phyloP scores from a whole-genome alignment of 2,329 filamentous ascomycete genomes.

The Pseudonectria foliicola region DNA sequence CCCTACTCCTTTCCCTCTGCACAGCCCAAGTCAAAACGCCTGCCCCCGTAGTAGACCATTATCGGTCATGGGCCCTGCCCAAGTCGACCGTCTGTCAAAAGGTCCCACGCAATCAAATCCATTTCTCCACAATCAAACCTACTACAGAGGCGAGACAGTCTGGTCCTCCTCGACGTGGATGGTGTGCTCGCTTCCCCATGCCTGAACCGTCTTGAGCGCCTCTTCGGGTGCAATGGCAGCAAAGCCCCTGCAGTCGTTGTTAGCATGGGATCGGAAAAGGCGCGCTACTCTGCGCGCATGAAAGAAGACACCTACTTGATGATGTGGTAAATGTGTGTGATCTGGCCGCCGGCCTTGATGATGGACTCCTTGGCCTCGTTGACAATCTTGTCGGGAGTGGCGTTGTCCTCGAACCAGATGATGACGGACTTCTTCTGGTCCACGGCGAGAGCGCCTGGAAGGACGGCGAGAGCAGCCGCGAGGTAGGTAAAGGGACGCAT shows the following conservation, averaged over 20 bases:
- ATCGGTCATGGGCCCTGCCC: too few species aligned
- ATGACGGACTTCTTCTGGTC: conserved; percentile 68
- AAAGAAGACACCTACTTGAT: conserved; percentile 49
- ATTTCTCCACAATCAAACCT: not conserved
- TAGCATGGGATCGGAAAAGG: conserved; percentile 11
- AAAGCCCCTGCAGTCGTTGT: conserved; percentile 56
- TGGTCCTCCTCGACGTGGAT: conserved; percentile 68
- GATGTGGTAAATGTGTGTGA: conserved; percentile 69
- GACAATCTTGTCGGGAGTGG: conserved; percentile 57
- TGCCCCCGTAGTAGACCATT: too few species aligned
- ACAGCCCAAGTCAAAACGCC: too few species aligned
- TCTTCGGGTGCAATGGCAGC: conserved; percentile 65
- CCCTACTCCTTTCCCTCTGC: too few species aligned
- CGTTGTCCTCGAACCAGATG: conserved; percentile 66
- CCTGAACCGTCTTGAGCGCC: conserved; percentile 59
- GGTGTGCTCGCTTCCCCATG: conserved; percentile 44
- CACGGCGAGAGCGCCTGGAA: conserved; percentile 54
- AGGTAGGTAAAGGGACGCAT: conserved; percentile 59
- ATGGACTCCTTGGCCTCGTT: conserved; percentile 66
- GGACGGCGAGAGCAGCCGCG: conserved; percentile 48
- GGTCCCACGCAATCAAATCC: not conserved
- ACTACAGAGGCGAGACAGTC: conserved; percentile 42
- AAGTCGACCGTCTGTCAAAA: too few species aligned
- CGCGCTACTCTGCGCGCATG: not conserved
- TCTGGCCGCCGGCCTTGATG: conserved; percentile 60